Conservation (phyloP, 495 filamentous ascomycete genomes). For the Aspergillus hancockii region DNA sequence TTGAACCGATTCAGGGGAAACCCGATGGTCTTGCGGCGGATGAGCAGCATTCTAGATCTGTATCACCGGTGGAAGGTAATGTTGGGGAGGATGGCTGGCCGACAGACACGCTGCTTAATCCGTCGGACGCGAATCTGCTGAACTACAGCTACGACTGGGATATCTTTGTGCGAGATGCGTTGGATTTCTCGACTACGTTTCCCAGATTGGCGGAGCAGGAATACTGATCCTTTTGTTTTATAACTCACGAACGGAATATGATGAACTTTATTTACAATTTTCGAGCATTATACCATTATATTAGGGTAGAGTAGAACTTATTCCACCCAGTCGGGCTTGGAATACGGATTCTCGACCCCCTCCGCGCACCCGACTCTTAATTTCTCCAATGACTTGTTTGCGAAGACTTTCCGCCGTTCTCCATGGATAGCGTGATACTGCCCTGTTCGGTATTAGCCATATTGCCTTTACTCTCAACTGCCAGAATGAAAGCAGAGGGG, state of each 20-base stretch:
- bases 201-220: not conserved
- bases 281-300: not conserved
- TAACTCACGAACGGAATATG: too few relatives aligned
- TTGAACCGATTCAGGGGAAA: not conserved
- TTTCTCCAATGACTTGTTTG: not conserved
- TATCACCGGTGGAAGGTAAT: not conserved
- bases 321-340: not conserved
- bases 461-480: too few relatives aligned
- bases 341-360: constrained; percentile 3
- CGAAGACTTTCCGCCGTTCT: not conserved
- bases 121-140: not conserved
- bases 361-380: constrained; percentile 5
- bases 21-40: not conserved
- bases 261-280: too few relatives aligned
- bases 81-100: not conserved
- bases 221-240: not conserved
- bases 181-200: constrained; percentile 11
- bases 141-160: constrained; percentile 5
- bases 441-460: not conserved
- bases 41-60: not conserved
- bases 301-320: not conserved
- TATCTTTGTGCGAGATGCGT: not conserved
- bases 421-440: constrained; percentile 10
- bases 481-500: not conserved
- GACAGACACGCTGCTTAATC: not conserved